Base-by-base conservation (phyloP, 106 monocot species). In the Platanthera zijinensis region DNA sequence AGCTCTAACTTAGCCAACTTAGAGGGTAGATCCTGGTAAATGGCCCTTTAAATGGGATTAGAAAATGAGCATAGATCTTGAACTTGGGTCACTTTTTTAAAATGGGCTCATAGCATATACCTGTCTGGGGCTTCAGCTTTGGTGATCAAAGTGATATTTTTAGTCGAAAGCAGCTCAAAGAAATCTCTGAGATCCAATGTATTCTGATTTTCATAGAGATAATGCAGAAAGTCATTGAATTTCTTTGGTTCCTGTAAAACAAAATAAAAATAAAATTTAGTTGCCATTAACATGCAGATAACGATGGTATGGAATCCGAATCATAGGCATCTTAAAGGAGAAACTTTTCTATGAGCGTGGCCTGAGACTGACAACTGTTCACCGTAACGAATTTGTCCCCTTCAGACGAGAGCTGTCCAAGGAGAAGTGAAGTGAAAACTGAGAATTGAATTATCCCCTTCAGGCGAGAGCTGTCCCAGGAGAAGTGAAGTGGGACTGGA, bases 91-190 rank as follows among this genome's bases (percentile, higher is more conserved):
- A 39, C 39, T 39, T 39, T 39, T 39, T 39, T 39, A 39, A 48
- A 48, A 48, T 70, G 70, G 48, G 17, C 18, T 70, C 8, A 47
- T 70, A 70, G 10, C 46, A 19, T 1, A 70, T 61, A 97, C 96
- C 96, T 97, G 83, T 93, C 93, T 4, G 79, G 72, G 18, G 91
- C 89, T 86, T 97, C 96, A 51, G 74, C 80, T 85, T 93, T 93
- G 84, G 81, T 86, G 18, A 97, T 94, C 32, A 94, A 81, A 50
- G 89, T 80, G 57, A 93, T 75, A 56, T 87, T 88, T 72, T 91
- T 77, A 6, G 85, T 88, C 15, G 83, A 71, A 78, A 97, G 75
- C 22, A 77, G 82, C 14, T 86, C 72, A 50, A 97, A 88, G 72
- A 94, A 93, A 21, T 78, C 76, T 7, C n/a, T 69, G 52, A 91